These are phyloP conservation scores for Kazachstania psychrophila DNA, from an alignment of 805 yeast genomes.

Conservation along the genomic window DNA sequence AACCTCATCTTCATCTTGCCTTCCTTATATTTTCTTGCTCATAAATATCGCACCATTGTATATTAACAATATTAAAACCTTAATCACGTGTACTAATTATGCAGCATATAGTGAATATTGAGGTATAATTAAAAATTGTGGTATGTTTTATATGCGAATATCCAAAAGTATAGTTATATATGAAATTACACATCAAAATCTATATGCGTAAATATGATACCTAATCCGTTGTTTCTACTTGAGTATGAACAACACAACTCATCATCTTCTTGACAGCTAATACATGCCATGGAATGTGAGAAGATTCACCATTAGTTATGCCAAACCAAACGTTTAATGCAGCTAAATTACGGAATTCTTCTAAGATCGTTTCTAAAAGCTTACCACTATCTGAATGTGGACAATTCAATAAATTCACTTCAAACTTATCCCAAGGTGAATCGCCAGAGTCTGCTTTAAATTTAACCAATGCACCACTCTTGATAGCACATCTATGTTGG, in stretches of 20 bases:
- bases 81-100: too few species aligned
- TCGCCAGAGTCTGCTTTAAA: conserved; percentile 17
- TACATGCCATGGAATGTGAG: conserved; percentile 65
- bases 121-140: too few species aligned
- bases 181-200: too few species aligned
- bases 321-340: conserved; percentile 33
- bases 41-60: too few species aligned
- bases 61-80: too few species aligned
- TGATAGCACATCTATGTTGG: conserved; percentile 59
- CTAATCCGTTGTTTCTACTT: conserved; percentile 34
- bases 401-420: conserved; percentile 62
- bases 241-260: conserved; percentile 49
- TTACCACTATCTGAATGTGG: conserved; percentile 55
- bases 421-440: conserved; percentile 36
- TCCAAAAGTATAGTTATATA: too few species aligned
- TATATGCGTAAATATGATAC: too few species aligned
- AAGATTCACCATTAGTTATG: conserved; percentile 26
- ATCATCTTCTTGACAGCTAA: conserved; percentile 55
- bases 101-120: too few species aligned
- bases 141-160: too few species aligned
- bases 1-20: too few species aligned
- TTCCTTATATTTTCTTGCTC: too few species aligned
- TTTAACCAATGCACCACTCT: conserved; percentile 58
- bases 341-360: conserved; percentile 53
- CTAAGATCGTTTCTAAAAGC: conserved; percentile 45